Evolutionary conservation across 148 eudicot species (phyloP).

Genomic region (Spergularia bocconei): DNA sequence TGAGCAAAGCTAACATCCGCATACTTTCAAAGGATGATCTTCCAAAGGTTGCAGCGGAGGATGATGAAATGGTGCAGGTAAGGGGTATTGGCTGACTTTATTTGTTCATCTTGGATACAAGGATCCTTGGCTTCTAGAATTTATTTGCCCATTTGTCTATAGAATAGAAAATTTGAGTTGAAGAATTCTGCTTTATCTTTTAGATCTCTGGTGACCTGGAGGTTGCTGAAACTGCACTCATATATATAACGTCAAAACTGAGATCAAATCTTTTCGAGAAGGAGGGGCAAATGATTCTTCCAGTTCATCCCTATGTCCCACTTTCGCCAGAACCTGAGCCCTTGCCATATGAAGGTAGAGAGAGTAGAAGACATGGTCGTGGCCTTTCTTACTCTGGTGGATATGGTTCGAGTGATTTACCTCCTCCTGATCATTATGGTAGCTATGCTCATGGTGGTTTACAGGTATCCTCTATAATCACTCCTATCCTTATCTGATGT

Average conservation of each 20-base stretch:
- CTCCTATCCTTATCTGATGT: background rate
- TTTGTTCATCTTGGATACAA: background rate
- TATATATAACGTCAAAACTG: slow-evolving; percentile 72
- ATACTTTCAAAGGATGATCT: slow-evolving; percentile 81
- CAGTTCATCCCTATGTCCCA: slow-evolving; percentile 87
- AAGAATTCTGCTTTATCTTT: background rate
- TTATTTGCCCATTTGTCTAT: background rate
- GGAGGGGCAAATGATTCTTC: slow-evolving; percentile 81
- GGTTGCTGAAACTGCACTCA: slow-evolving; percentile 78
- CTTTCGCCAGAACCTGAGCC: slow-evolving; percentile 60
- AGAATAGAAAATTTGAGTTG: background rate
- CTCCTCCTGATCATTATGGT: slow-evolving; percentile 65
- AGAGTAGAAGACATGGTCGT: slow-evolving; percentile 68
- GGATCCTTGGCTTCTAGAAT: background rate
- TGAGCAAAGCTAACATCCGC: slow-evolving; percentile 90
- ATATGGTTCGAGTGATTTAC: slow-evolving; percentile 63
- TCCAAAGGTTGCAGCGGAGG: slow-evolving; percentile 84
- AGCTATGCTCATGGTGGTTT: slow-evolving; percentile 70
- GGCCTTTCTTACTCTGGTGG: slow-evolving; percentile 75
- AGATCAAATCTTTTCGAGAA: slow-evolving; percentile 89
- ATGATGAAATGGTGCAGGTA: slow-evolving; percentile 99
- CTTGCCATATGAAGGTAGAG: slow-evolving; percentile 72
- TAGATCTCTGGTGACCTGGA: slow-evolving; percentile 96
- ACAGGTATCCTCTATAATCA: slow-evolving; percentile 45
- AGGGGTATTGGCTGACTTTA: background rate